Evolutionary conservation across 768 basidiomycete species (phyloP).

Genomic region (Trametes maxima): DNA sequence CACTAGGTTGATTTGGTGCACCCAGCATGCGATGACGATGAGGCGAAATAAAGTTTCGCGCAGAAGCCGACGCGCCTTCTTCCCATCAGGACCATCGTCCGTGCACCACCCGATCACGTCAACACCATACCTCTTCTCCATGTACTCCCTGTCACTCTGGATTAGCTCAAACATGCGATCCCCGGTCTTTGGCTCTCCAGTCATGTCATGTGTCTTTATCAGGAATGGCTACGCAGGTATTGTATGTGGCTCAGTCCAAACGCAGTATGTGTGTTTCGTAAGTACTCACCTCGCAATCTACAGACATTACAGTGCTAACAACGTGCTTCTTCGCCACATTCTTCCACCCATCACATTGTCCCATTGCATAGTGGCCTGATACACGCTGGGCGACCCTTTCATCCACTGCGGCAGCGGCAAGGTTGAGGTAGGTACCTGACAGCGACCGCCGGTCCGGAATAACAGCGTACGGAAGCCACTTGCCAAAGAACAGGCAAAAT

Average conservation of each 20-base stretch:
- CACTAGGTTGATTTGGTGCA: conserved; percentile 32
- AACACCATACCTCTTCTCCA: conserved; percentile 9
- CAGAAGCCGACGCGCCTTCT: conserved; percentile 12
- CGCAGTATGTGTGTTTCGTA: too few relatives aligned
- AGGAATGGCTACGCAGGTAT: conserved; percentile 4
- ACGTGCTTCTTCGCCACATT: conserved; percentile 8
- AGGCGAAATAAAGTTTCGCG: neutral
- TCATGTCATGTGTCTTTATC: conserved; percentile 17
- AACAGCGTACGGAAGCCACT: conserved; percentile 26
- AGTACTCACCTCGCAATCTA: conserved; percentile 13
- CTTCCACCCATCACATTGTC: conserved; percentile 20
- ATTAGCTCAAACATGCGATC: conserved; percentile 10
- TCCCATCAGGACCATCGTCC: conserved; percentile 24
- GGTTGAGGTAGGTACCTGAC: conserved; percentile 9
- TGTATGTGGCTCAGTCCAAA: too few relatives aligned
- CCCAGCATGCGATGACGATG: conserved; percentile 24
- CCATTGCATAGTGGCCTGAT: conserved; percentile 13
- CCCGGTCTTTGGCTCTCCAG: conserved; percentile 16
- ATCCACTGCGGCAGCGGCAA: neutral
- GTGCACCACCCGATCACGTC: conserved; percentile 10
- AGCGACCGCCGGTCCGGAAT: conserved; percentile 20
- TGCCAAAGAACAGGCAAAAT: conserved; percentile 26
- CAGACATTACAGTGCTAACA: conserved; percentile 15
- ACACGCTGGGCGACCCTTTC: neutral
- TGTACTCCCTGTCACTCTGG: conserved; percentile 11